Evolutionary conservation across 2,329 filamentous ascomycete genomes (phyloP), one percentile per base, ranked within the genome.

Genomic region (Aspergillus novoparasiticus): DNA sequence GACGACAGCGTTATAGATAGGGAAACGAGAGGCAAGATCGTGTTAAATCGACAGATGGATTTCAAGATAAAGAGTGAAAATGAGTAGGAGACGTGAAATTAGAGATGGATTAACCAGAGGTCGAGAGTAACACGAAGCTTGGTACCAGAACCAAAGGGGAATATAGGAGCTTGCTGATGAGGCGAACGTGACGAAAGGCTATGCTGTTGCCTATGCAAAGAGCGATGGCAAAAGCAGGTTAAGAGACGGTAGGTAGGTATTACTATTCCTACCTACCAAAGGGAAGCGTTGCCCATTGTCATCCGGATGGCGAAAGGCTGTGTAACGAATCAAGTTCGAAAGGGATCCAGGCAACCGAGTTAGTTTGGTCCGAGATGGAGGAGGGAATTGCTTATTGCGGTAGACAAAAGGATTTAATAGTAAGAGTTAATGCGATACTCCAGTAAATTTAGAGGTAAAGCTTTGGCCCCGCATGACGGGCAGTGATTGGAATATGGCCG

Each of bases 181-280:
- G 32, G n/a, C 50, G 28, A 53, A 53, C 21, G 56, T 23, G 28
- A 58, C 28, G 19, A 54, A 19, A 48, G 28, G n/a, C 21, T 58
- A 62, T 50, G 60, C 39, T 62, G 60, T 45, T 62, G 60, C 60
- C 60, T 62, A 62, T 58, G 54, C n/a, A 9, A 14, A 45, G 19
- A 30, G 12, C 36, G 26, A 55, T 39, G 32, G 32, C 51, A 55
- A 55, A 39, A 39, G 16, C 30, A 39, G n/a, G 28, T 51, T 19
- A 32, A 30, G 26, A 50, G 26, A 50, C 23, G 23, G 23, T 19
- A 36, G 32, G 28, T 54, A 34, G 51, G 21, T 53, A 23, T 8
- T 39, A 55, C 32, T 32, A 39, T 23, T 48, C 21, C 45, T 48
- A 26, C 45, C 45, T 26, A 48, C n/a, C 23, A 39, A 39, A 21